These are phyloP conservation scores for Trichosporon asahii DNA, from an alignment of 1,284 basidiomycete genomes.

Conservation along the genomic window DNA sequence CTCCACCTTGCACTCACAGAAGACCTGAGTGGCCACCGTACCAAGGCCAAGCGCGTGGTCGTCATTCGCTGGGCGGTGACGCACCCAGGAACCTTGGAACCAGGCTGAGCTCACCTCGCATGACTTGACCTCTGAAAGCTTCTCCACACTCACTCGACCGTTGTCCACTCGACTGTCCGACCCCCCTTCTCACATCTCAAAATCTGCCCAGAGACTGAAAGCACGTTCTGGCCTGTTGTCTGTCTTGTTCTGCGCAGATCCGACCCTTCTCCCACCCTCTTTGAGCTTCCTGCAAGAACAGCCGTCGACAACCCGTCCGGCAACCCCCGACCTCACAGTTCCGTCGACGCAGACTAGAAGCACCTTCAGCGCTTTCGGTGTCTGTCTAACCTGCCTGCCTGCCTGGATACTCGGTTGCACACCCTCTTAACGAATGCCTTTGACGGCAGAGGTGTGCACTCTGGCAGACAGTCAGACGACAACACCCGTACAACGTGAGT, in stretches of 20 bases:
- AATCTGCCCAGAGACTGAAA: not conserved
- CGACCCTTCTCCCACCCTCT: not conserved
- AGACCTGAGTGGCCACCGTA: slow-evolving; percentile 8
- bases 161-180: not conserved
- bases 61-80: not conserved
- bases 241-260: not conserved
- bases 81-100: not conserved
- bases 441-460: slow-evolving; percentile 22
- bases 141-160: not conserved
- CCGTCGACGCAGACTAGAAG: not conserved
- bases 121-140: not conserved
- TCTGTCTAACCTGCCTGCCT: slow-evolving; percentile 6
- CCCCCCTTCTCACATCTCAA: not conserved
- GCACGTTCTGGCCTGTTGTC: not conserved
- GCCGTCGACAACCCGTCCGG: not conserved
- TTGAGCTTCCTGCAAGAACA: not conserved
- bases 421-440: slow-evolving; percentile 19
- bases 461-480: slow-evolving; percentile 26
- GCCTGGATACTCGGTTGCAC: not conserved
- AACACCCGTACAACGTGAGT: slow-evolving; percentile 27
- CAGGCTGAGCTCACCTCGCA: not conserved
- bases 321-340: not conserved
- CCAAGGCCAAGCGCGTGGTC: not conserved
- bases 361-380: not conserved
- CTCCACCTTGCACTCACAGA: slow-evolving; percentile 5